Evolutionary conservation across 331 rosid genomes (phyloP).

Genomic region (Pyrus hybrid): DNA sequence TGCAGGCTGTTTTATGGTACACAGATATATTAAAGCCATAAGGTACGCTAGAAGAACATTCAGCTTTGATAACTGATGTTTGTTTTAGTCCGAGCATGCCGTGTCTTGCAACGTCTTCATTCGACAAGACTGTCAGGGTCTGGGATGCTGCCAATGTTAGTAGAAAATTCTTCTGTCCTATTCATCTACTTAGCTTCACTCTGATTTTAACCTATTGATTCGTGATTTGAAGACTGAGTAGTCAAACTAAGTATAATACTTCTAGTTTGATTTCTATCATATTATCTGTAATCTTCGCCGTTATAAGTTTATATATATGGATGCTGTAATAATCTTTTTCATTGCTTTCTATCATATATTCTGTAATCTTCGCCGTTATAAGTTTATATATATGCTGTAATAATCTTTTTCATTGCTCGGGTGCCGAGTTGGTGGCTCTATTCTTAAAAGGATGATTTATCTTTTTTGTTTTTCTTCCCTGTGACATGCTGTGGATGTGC

Average conservation of each 20-base stretch:
- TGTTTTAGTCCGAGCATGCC: constrained; percentile 82
- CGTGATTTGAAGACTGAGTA: background rate
- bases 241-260: background rate
- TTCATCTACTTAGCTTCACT: background rate
- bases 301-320: too few species aligned
- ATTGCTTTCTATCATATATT: too few species aligned
- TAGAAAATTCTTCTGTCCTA: constrained; percentile 4
- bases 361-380: too few species aligned
- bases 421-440: background rate
- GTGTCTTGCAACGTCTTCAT: constrained; percentile 89
- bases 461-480: background rate
- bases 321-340: too few species aligned
- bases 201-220: background rate
- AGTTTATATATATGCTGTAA: too few species aligned
- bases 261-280: background rate
- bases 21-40: constrained; percentile 63
- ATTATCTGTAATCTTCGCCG: too few species aligned
- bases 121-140: constrained; percentile 89
- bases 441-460: background rate
- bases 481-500: background rate
- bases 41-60: constrained; percentile 72
- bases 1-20: constrained; percentile 84
- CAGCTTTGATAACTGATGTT: constrained; percentile 72
- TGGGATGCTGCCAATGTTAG: constrained; percentile 96
- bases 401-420: background rate